Base-by-base conservation (phyloP, 139 green algal species). In the Asterochloris sp. region DNA sequence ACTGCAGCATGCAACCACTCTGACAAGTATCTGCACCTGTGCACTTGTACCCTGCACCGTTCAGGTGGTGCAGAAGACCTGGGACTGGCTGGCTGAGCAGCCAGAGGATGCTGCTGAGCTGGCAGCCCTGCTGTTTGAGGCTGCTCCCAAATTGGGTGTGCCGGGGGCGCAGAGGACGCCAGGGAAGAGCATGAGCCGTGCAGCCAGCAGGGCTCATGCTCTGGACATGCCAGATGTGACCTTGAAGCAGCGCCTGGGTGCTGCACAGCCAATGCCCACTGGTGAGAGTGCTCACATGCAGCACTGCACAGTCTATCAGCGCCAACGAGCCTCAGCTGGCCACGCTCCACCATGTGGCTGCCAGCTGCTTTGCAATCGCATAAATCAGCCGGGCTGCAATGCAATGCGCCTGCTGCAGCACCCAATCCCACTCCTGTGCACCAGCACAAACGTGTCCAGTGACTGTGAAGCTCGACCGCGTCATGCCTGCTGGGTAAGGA, bases 51-150 rank as follows among this genome's bases (percentile, higher is more conserved):
- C 12, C 23, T 77, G 1, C 1, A 26, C 15, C 2, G 8, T 8
- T 63, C 63, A 84, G 82, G 82, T 78, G 17, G 12, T 82, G 62
- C 47, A 78, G 82, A 66, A 80, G 47, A 81, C 82, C 16, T 78
- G 73, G 28, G 82, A 82, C 24, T 85, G 82, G 82, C 76, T 85
- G 16, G 82, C 82, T 19, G 82, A 85, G 76, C 82, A 85, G 61
- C 82, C 89, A 10, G 82, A 82, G 17, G 91, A 94, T 63, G 92
- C 90, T 6, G 85, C 87, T 0, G 92, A 95, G 87, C 86, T 95
- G n/a, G 89, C 90, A n/a, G 87, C 83, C 16, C 69, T 95, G 62
- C 83, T 95, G 54, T 83, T 90, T 61, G 92, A 95, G 83, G 86
- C 87, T 0, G 82, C 89, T 0, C 87, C 91, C 13, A 82, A 81